Evolutionary conservation across 768 basidiomycete genomes (phyloP).

Genomic region (Tulasnella sp.): DNA sequence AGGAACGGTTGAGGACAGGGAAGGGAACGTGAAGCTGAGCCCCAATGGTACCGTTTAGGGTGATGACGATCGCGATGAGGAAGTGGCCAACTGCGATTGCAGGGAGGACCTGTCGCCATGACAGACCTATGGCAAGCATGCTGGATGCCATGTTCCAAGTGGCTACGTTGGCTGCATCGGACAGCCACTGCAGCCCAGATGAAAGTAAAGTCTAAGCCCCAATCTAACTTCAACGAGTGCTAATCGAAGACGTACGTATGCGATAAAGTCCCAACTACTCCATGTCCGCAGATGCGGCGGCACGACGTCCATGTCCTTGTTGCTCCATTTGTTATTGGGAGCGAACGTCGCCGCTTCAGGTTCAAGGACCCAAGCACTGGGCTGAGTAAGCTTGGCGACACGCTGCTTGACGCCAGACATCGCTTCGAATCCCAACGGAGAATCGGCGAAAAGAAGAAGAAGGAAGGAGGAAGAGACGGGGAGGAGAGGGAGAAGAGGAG

Average conservation of each 20-base stretch:
- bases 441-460: background rate
- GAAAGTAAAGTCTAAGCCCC: constrained; percentile 31
- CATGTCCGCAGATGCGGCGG: constrained; percentile 59
- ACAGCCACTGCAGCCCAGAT: constrained; percentile 8
- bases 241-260: constrained; percentile 45
- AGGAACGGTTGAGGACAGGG: constrained; percentile 74
- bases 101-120: constrained; percentile 66
- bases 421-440: background rate
- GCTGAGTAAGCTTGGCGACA: background rate
- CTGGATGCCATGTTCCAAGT: constrained; percentile 57
- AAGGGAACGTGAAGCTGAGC: constrained; percentile 64
- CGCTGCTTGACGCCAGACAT: constrained; percentile 8
- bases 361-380: constrained; percentile 48
- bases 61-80: constrained; percentile 68
- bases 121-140: constrained; percentile 70
- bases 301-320: constrained; percentile 76
- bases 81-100: constrained; percentile 70
- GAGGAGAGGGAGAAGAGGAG: background rate
- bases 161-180: constrained; percentile 36
- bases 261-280: constrained; percentile 62
- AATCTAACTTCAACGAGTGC: constrained; percentile 32
- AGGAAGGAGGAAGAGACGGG: background rate
- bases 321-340: constrained; percentile 57
- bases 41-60: constrained; percentile 74
- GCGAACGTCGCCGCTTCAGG: constrained; percentile 56